Base-by-base conservation (phyloP, 805 yeast species). In the Myxozyma neglecta region DNA sequence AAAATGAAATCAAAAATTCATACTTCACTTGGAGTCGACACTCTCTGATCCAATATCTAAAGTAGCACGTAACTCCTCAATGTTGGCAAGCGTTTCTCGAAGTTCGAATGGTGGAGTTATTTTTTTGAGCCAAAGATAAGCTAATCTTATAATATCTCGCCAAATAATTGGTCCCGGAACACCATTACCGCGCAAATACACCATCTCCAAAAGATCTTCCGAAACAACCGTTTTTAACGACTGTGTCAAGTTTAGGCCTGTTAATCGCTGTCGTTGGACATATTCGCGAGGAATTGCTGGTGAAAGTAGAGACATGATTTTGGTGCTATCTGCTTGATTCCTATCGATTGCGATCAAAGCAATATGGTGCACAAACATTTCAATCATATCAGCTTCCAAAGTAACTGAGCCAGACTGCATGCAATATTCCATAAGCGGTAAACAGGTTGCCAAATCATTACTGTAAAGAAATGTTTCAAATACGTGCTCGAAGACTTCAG, bases 361-460 rank as follows among this genome's bases (percentile, higher is more conserved):
- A 13, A 56, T n/a, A 18, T 51, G 43, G 36, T 46, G 56, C 6
- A 60, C 24, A 6, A 60, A 45, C 16, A 43, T 24, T 20, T 46
- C 56, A 14, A 42, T 46, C 7, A 50, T 37, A 10, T 59, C 63
- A 24, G 29, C 49, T 8, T 32, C 29, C 10, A 59, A 36, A 29
- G 45, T 47, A 24, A 59, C 50, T 39, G 36, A 35, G 24, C 56
- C 51, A 18, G 49, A 34, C 24, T 49, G 52, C 43, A 32, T 47
- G 39, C 65, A 61, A 16, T 40, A 36, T 48, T 59, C 60, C 44
- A 59, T 40, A 10, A 53, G 49, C n/a, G 54, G 53, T 6, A 60
- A 34, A 10, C 50, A 46, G 10, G 58, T 53, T 13, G 54, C 44
- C 3, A 57, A 13, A 44, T 61, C 67, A 11, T 43, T 40, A 13